These are phyloP conservation scores for Artemisia argyi DNA, from an alignment of 129 eudicot species.

Conservation along the genomic window DNA sequence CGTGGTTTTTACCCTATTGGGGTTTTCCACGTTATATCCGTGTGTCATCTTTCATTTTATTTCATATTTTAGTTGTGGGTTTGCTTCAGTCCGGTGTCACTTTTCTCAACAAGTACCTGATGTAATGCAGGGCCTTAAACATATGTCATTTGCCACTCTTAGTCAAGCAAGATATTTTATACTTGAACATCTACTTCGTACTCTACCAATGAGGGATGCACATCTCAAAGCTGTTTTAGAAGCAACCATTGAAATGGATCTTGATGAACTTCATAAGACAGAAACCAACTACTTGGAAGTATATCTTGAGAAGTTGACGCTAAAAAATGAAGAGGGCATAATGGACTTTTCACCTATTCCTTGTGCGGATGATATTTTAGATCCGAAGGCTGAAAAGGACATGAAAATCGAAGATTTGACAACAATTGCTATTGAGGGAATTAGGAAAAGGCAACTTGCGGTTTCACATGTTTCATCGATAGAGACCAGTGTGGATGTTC, in stretches of 20 bases:
- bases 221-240: conserved; percentile 54
- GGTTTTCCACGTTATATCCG: too few relatives aligned
- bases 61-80: too few relatives aligned
- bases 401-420: conserved; percentile 31
- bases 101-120: background rate
- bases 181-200: conserved; percentile 48
- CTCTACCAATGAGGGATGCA: conserved; percentile 63
- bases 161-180: conserved; percentile 44
- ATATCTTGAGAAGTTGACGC: conserved; percentile 50
- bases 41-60: too few relatives aligned
- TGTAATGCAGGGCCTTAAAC: conserved; percentile 56
- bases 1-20: too few relatives aligned
- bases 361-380: conserved; percentile 18
- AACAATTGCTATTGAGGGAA: conserved; percentile 38
- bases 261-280: conserved; percentile 41
- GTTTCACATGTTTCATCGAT: conserved; percentile 44
- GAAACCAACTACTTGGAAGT: conserved; percentile 40
- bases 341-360: conserved; percentile 22
- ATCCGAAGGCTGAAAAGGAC: conserved; percentile 11
- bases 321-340: conserved; percentile 22
- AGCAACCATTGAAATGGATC: conserved; percentile 63
- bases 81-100: too few relatives aligned
- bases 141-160: conserved; percentile 51
- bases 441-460: conserved; percentile 54
- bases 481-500: conserved; percentile 42